Base-by-base conservation (phyloP, 2,329 filamentous ascomycete genomes). In the Dactylonectria macrodidyma region DNA sequence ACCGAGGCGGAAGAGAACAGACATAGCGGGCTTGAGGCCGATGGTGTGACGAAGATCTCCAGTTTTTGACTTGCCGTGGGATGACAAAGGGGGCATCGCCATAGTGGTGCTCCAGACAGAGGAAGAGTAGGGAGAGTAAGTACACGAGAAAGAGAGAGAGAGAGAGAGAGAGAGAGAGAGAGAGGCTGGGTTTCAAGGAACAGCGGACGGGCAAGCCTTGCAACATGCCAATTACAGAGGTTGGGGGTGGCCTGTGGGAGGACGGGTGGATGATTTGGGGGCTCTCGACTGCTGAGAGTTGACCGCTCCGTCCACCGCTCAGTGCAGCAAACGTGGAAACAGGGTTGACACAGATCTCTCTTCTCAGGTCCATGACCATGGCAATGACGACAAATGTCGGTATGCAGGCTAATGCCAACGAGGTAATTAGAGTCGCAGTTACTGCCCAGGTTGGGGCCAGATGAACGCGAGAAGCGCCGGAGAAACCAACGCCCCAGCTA, bases 151-250 rank as follows among this genome's bases (percentile, higher is more conserved):
- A 19, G 19, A 19, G 19, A 19, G 19, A 19, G 19, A 19, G 19
- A 19, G 19, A 19, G 19, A 19, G n/a, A n/a, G 19, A 19, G 19
- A 19, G 19, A 19, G 19, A 19, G 6, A 46, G 26, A 5, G 19
- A 55, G 59, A 62, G 59, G 44, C 26, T 62, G 60, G 52, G 60
- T 62, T 62, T 62, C 60, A 52, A 59, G 62, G 52, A 24, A 48
- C 11, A 24, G 26, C 14, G 36, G 34, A 51, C 38, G 55, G 47
- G 52, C 60, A 52, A 48, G 51, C 46, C 44, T 50, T 50, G 46
- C 34, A 63, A 44, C 47, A 58, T 24, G 34, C 48, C 59, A 52
- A 38, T 52, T 33, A 38, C 52, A 47, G 22, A 24, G 47, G 55
- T 19, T 51, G 46, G 44, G n/a, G 33, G n/a, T 12, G 2, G 19